Conservation (phyloP, 2,329 filamentous ascomycete genomes). For the Colletotrichum navitas region DNA sequence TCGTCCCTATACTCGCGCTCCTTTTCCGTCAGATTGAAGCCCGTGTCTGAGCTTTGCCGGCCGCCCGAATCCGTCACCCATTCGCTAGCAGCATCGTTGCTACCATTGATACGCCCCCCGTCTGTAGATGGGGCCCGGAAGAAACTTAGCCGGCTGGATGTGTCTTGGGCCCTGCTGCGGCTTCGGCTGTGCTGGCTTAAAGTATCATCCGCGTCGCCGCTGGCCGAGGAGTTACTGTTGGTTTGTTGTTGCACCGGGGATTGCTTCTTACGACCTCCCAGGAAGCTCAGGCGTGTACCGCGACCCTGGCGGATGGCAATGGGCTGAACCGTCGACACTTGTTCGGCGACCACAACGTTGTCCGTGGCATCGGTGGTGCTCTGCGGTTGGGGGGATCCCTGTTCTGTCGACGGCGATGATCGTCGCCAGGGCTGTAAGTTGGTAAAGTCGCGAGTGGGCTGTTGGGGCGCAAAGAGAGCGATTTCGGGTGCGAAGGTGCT, state of each 20-base stretch:
- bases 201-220: conserved; percentile 48
- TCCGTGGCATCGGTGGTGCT: conserved; percentile 52
- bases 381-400: conserved; percentile 48
- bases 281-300: conserved; percentile 68
- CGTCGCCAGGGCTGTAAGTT: conserved; percentile 62
- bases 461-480: conserved; percentile 68
- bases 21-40: conserved; percentile 43
- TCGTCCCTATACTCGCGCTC: conserved; percentile 48
- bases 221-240: conserved; percentile 48
- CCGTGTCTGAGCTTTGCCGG: conserved; percentile 46
- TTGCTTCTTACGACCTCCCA: conserved; percentile 66
- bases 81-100: conserved; percentile 45
- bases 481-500: conserved; percentile 75
- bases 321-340: conserved; percentile 63
- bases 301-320: conserved; percentile 64
- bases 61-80: conserved; percentile 50
- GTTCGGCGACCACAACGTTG: conserved; percentile 57
- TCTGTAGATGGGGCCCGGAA: conserved; percentile 57
- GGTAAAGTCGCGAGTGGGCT: conserved; percentile 56
- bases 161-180: conserved; percentile 50
- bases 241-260: conserved; percentile 46
- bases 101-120: conserved; percentile 41
- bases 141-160: conserved; percentile 60
- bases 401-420: conserved; percentile 60
- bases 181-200: conserved; percentile 46